These are phyloP conservation scores for Paramyrothecium roridum DNA, from an alignment of 2,329 filamentous ascomycete genomes.

Conservation along the genomic window DNA sequence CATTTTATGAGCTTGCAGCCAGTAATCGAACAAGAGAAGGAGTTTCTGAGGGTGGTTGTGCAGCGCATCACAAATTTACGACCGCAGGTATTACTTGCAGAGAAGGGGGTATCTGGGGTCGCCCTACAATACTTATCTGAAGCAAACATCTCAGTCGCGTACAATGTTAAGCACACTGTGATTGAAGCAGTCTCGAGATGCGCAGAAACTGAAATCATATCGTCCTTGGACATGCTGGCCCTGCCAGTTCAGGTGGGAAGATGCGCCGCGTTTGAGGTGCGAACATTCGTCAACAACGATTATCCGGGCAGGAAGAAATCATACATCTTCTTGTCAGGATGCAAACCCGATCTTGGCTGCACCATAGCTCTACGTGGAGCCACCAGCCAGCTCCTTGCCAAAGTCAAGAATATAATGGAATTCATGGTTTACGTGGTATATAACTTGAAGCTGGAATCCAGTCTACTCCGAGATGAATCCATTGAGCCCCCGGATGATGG, in stretches of 20 bases:
- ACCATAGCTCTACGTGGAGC: slow-evolving; percentile 90
- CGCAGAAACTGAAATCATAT: slow-evolving; percentile 87
- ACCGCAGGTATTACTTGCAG: slow-evolving; percentile 84
- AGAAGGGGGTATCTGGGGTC: slow-evolving; percentile 88
- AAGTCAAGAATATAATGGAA: slow-evolving; percentile 90
- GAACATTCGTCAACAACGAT: slow-evolving; percentile 83
- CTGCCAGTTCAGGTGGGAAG: slow-evolving; percentile 69
- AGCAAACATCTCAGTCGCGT: slow-evolving; percentile 87
- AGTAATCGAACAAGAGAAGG: slow-evolving; percentile 93
- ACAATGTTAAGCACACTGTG: slow-evolving; percentile 95
- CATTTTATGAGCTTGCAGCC: slow-evolving; percentile 98
- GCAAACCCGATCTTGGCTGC: slow-evolving; percentile 84
- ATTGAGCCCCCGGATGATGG: slow-evolving; percentile 69
- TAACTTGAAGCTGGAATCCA: slow-evolving; percentile 93
- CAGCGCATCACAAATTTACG: slow-evolving; percentile 83
- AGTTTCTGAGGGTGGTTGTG: slow-evolving; percentile 88
- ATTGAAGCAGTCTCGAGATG: slow-evolving; percentile 93
- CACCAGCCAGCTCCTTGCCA: slow-evolving; percentile 65
- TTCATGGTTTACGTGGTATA: slow-evolving; percentile 99
- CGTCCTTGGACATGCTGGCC: slow-evolving; percentile 90
- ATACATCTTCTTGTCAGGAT: slow-evolving; percentile 92
- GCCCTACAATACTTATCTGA: slow-evolving; percentile 85
- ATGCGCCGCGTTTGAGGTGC: slow-evolving; percentile 88
- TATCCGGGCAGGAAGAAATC: slow-evolving; percentile 79
- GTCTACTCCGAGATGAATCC: slow-evolving; percentile 88